phyloP scores from a whole-genome alignment of 2,329 filamentous ascomycete species.

The Ascochyta fabae region DNA sequence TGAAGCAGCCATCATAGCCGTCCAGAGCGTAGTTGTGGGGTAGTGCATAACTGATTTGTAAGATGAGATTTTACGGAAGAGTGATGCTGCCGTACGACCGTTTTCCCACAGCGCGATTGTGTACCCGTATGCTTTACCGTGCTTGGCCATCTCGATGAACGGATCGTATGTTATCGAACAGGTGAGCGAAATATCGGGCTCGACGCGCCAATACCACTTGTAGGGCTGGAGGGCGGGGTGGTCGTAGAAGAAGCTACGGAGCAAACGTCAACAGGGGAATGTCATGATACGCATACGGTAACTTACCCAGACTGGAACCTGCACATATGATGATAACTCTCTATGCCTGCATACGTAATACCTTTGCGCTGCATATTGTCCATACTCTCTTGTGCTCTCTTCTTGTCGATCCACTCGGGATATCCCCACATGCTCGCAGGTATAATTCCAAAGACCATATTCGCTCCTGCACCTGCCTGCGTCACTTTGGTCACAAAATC shows the following conservation, averaged over 20 bases:
- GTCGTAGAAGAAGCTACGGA: slow-evolving; percentile 77
- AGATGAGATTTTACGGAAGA: slow-evolving; percentile 27
- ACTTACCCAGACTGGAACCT: slow-evolving; percentile 73
- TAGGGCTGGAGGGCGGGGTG: slow-evolving; percentile 80
- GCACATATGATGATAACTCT: slow-evolving; percentile 97
- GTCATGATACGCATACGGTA: not conserved
- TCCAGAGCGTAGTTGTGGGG: slow-evolving; percentile 21
- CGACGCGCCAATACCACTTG: slow-evolving; percentile 96
- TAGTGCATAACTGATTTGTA: slow-evolving; percentile 17
- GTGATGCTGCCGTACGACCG: slow-evolving; percentile 78
- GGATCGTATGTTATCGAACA: slow-evolving; percentile 97
- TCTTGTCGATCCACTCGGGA: slow-evolving; percentile 68
- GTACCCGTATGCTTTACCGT: slow-evolving; percentile 97
- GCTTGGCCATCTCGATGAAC: slow-evolving; percentile 92
- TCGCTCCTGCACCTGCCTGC: slow-evolving; percentile 78
- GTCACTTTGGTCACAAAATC: slow-evolving; percentile 83
- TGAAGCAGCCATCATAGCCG: slow-evolving; percentile 20
- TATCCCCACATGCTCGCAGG: slow-evolving; percentile 87
- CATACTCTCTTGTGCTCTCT: slow-evolving; percentile 66
- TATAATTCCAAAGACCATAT: slow-evolving; percentile 74
- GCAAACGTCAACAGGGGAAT: not conserved
- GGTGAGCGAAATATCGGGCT: slow-evolving; percentile 97
- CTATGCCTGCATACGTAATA: slow-evolving; percentile 78
- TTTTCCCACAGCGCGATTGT: slow-evolving; percentile 95
- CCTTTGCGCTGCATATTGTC: slow-evolving; percentile 79